phyloP scores from a whole-genome alignment of 2,329 filamentous ascomycete species.

The Alternaria sp. region DNA sequence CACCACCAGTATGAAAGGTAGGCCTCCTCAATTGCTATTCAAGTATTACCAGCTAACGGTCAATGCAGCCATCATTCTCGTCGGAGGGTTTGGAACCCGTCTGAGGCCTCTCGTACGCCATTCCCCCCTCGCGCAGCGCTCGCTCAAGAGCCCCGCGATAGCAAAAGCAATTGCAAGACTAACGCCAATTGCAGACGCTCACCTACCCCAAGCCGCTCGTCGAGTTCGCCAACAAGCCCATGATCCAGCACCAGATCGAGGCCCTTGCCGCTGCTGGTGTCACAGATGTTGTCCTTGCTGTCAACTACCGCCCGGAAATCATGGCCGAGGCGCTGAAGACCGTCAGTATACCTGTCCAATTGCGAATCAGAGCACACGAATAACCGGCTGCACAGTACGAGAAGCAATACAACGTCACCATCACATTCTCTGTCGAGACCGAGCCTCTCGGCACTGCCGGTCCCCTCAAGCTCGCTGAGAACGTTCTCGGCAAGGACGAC shows the following conservation, averaged over 20 bases:
- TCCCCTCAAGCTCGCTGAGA: constrained; percentile 92
- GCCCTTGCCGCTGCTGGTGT: constrained; percentile 92
- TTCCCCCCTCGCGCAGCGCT: constrained; percentile 27
- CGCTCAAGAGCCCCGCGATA: constrained; percentile 31
- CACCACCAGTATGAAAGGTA: constrained; percentile 54
- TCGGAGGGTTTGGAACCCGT: constrained; percentile 98
- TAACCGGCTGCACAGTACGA: constrained; percentile 70
- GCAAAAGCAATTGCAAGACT: constrained; percentile 29
- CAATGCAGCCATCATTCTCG: constrained; percentile 87
- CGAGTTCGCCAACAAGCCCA: constrained; percentile 98
- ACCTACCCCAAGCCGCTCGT: constrained; percentile 97
- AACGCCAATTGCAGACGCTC: constrained; percentile 71
- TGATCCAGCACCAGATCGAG: constrained; percentile 99
- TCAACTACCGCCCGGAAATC: constrained; percentile 98
- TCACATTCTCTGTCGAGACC: constrained; percentile 95
- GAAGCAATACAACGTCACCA: constrained; percentile 89
- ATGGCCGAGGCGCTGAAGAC: constrained; percentile 95
- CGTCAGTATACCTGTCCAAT: constrained; percentile 60
- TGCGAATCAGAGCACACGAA: constrained; percentile 8
- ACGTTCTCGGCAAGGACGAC: constrained; percentile 91
- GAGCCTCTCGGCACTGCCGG: constrained; percentile 96
- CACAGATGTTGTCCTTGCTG: constrained; percentile 95
- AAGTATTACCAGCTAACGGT: constrained; percentile 20
- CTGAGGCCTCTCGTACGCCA: constrained; percentile 84
- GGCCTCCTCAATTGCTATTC: constrained; percentile 21